These are phyloP conservation scores for Hyaloscypha bicolor DNA, from an alignment of 495 filamentous ascomycete species.

Conservation along the genomic window DNA sequence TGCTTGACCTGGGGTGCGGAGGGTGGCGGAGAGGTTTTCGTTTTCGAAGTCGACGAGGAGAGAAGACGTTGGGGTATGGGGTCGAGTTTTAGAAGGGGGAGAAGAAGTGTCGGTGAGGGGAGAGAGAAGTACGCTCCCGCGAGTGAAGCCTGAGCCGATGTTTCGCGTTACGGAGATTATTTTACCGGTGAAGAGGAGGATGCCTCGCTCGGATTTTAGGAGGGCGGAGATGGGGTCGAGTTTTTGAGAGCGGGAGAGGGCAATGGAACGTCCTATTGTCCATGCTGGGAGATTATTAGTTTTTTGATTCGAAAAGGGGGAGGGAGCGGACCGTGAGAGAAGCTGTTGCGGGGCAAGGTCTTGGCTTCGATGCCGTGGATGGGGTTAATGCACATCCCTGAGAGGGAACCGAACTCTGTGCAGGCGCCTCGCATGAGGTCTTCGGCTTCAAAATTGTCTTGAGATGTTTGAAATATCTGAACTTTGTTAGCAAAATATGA, in stretches of 20 bases:
- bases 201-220: constrained; percentile 41
- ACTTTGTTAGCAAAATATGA: background rate
- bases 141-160: constrained; percentile 30
- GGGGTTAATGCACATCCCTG: constrained; percentile 37
- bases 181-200: constrained; percentile 31
- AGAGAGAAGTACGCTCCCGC: constrained; percentile 27
- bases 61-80: background rate
- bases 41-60: constrained; percentile 34
- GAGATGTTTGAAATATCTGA: constrained; percentile 35
- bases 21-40: constrained; percentile 32
- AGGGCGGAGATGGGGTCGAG: constrained; percentile 46
- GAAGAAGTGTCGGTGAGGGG: constrained; percentile 5
- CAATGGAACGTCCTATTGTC: constrained; percentile 47
- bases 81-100: background rate
- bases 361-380: constrained; percentile 27
- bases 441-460: constrained; percentile 28
- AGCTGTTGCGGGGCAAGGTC: constrained; percentile 26
- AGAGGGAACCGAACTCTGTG: constrained; percentile 25
- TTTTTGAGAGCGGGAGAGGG: constrained; percentile 42
- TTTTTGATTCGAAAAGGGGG: background rate
- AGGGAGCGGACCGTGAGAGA: constrained; percentile 26
- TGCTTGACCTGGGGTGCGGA: constrained; percentile 27
- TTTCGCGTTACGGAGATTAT: constrained; percentile 30
- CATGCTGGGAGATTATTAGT: constrained; percentile 35
- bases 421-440: constrained; percentile 29